Evolutionary conservation across 345 rosid species (phyloP).

Genomic region (Corchorus olitorius): DNA sequence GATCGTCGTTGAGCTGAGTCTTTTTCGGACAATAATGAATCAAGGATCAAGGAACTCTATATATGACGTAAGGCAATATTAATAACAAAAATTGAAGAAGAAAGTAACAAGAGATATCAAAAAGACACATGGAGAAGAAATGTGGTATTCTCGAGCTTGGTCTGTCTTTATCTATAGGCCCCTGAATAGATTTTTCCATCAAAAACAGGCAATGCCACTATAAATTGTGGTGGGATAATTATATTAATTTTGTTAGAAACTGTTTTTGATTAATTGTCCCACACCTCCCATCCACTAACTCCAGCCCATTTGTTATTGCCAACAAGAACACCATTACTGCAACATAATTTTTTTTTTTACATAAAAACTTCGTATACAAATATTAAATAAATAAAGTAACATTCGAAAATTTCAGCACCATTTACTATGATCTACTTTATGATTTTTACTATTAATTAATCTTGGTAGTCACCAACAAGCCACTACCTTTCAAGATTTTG

Average conservation of each 20-base stretch:
- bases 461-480: not conserved
- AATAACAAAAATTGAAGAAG: not conserved
- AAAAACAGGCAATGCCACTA: conserved; percentile 11
- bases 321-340: conserved; percentile 2
- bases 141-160: not conserved
- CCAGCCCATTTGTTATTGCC: not conserved
- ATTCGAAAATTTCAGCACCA: too few species aligned
- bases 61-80: not conserved
- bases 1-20: not conserved
- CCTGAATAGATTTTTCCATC: not conserved
- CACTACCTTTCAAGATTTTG: not conserved
- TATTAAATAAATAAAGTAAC: too few species aligned
- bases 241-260: not conserved
- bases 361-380: not conserved
- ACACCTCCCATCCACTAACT: not conserved
- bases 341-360: not conserved
- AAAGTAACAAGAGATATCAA: not conserved
- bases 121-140: not conserved
- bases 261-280: not conserved
- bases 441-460: not conserved
- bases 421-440: too few species aligned
- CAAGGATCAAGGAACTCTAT: not conserved
- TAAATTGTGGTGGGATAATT: not conserved
- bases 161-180: conserved; percentile 2
- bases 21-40: not conserved